These are phyloP conservation scores for Entelexis sorbosivorans DNA, from an alignment of 1,139 yeast species.

Conservation along the genomic window DNA sequence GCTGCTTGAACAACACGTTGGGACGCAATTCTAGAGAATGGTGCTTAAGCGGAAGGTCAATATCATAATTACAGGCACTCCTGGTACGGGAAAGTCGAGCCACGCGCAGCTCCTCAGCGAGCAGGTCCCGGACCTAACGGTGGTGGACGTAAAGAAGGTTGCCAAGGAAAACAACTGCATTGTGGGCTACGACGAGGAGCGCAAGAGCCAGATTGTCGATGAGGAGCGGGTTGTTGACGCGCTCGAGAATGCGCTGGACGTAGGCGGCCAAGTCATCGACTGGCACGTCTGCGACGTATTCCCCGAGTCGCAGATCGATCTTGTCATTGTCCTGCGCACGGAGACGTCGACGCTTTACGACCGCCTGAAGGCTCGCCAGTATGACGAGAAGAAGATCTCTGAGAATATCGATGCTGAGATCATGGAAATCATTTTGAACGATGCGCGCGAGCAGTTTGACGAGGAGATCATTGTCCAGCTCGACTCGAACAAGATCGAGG, in stretches of 20 bases:
- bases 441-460: constrained; percentile 72
- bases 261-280: constrained; percentile 81
- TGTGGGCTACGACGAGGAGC: constrained; percentile 72
- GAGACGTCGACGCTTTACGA: constrained; percentile 63
- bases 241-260: constrained; percentile 62
- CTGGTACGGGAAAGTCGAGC: constrained; percentile 93
- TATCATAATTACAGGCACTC: constrained; percentile 88
- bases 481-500: constrained; percentile 57
- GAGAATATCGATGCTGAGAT: constrained; percentile 95
- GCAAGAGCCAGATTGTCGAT: constrained; percentile 82
- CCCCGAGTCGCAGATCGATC: constrained; percentile 84
- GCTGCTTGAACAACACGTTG: background rate
- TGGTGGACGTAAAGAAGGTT: constrained; percentile 64
- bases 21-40: constrained; percentile 12
- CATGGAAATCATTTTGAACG: constrained; percentile 82
- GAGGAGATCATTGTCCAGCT: constrained; percentile 75
- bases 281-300: constrained; percentile 97
- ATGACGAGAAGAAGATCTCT: constrained; percentile 66
- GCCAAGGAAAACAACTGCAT: constrained; percentile 71
- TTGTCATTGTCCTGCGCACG: constrained; percentile 79
- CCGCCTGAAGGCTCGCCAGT: constrained; percentile 55
- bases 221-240: constrained; percentile 79
- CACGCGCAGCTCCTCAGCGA: constrained; percentile 58
- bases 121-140: constrained; percentile 42
- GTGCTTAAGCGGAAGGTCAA: constrained; percentile 44